Evolutionary conservation across 768 basidiomycete species (phyloP).

Genomic region (Mycena venus): DNA sequence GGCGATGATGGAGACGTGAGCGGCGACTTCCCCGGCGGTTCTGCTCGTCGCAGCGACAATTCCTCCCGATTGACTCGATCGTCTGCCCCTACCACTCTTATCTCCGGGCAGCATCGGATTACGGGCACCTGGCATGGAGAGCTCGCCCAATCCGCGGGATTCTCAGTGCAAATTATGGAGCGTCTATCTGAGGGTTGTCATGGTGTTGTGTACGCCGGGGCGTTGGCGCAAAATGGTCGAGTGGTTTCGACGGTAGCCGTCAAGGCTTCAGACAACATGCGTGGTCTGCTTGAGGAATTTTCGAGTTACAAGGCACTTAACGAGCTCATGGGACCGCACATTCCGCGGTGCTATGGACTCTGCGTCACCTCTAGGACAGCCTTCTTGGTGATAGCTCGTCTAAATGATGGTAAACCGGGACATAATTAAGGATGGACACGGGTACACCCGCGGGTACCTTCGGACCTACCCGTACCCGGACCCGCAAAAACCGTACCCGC

Average conservation of each 20-base stretch:
- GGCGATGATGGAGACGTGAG: neutral
- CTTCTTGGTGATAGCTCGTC: neutral
- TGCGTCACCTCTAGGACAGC: slow-evolving; percentile 3
- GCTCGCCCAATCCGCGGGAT: neutral
- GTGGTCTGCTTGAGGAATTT: neutral
- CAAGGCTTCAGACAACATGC: neutral
- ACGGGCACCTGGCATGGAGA: neutral
- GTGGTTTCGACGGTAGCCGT: neutral
- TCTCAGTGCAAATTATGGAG: neutral
- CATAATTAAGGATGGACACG: too few species aligned
- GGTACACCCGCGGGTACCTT: too few species aligned
- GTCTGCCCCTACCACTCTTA: neutral
- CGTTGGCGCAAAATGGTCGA: neutral
- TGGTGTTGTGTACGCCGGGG: neutral
- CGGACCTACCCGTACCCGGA: too few species aligned
- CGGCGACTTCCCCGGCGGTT: neutral
- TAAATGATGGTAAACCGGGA: neutral
- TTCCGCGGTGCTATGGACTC: slow-evolving; percentile 15
- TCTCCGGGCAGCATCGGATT: neutral
- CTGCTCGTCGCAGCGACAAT: neutral
- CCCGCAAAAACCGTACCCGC: too few species aligned
- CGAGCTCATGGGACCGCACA: neutral
- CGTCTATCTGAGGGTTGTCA: neutral
- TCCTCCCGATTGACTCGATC: neutral
- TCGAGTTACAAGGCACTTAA: neutral